Evolutionary conservation across 208 protist genomes (phyloP), one percentile per base, ranked within the genome.

Genomic region (Leishmania guyanensis): DNA sequence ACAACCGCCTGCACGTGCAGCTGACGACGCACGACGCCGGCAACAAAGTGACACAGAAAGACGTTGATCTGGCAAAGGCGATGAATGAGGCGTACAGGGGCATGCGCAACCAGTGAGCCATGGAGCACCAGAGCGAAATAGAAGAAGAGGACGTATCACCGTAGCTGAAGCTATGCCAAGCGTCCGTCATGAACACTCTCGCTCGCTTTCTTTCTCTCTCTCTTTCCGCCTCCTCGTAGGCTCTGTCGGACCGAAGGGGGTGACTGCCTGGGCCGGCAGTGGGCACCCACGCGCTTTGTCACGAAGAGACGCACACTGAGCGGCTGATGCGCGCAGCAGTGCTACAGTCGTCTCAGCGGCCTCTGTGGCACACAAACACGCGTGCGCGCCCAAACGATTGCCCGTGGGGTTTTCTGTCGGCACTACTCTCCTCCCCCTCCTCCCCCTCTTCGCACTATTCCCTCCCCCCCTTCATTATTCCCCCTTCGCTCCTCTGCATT

Each of bases 21-120:
- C 88, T 99, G 33, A 96, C 93, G 64, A 99, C 98, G 29, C 98
- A 99, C 80, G 97, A 98, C 79, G 96, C 90, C 46, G 95, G 88
- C n/a, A 93, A 96, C 83, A 80, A 81, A 43, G 92, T 98, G 29
- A 95, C 93, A 8, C 87, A 94, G 77, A 95, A 93, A 73, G 94
- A 98, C 75, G 78, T 96, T 39, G 86, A 92, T 66, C 81, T 98
- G 33, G 94, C 94, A 17, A 74, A 62, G 46, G 78, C 78, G 22
- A 94, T 98, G 89, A 90, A 94, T 54, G 82, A 88, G 14, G 50
- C 88, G 22, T 93, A 90, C 86, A 56, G 39, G 9, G 66, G 3
- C 20, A 80, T 83, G 79, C 68, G 53, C 36, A 16, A 5, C 14
- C 46, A 60, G n/a, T 60, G 14, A 72, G 16, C 14, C 20, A 33